phyloP scores from a whole-genome alignment of 345 rosid genomes.

The Bruguiera parviflora region DNA sequence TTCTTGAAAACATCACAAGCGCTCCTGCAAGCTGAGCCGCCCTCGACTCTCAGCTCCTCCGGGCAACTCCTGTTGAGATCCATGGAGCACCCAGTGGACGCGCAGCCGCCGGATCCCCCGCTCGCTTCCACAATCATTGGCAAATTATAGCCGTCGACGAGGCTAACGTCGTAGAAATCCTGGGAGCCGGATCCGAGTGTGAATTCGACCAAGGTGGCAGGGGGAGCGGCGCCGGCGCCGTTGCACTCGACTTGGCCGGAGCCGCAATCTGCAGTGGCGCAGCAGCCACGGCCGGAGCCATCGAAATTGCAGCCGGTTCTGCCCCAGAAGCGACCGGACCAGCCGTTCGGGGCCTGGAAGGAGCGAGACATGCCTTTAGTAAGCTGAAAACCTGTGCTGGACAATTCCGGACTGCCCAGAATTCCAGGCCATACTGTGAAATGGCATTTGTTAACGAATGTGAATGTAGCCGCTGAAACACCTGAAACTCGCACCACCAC shows the following conservation, averaged over 20 bases:
- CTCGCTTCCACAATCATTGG: slow-evolving; percentile 19
- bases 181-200: slow-evolving; percentile 26
- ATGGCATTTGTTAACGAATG: slow-evolving; percentile 36
- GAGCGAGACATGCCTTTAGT: slow-evolving; percentile 26
- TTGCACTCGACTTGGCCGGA: slow-evolving; percentile 26
- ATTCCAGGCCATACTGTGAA: slow-evolving; percentile 46
- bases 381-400: slow-evolving; percentile 38
- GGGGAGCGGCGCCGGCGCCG: slow-evolving; percentile 20
- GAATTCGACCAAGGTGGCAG: slow-evolving; percentile 31
- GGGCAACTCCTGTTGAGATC: slow-evolving; percentile 27
- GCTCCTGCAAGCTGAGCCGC: slow-evolving; percentile 21
- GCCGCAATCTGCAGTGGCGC: slow-evolving; percentile 28
- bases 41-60: slow-evolving; percentile 20
- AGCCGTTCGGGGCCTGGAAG: slow-evolving; percentile 37
- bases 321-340: slow-evolving; percentile 48
- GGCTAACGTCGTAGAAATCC: slow-evolving; percentile 31
- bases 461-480: slow-evolving; percentile 29
- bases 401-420: slow-evolving; percentile 29
- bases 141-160: slow-evolving; percentile 28
- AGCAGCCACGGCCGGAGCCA: slow-evolving; percentile 17
- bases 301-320: slow-evolving; percentile 37
- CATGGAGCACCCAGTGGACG: slow-evolving; percentile 19
- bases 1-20: slow-evolving; percentile 25
- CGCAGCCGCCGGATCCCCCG: slow-evolving; percentile 22
- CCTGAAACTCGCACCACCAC: slow-evolving; percentile 16